These are phyloP conservation scores for Naumovozyma dairenensis DNA, from an alignment of 805 yeast genomes.

Conservation along the genomic window DNA sequence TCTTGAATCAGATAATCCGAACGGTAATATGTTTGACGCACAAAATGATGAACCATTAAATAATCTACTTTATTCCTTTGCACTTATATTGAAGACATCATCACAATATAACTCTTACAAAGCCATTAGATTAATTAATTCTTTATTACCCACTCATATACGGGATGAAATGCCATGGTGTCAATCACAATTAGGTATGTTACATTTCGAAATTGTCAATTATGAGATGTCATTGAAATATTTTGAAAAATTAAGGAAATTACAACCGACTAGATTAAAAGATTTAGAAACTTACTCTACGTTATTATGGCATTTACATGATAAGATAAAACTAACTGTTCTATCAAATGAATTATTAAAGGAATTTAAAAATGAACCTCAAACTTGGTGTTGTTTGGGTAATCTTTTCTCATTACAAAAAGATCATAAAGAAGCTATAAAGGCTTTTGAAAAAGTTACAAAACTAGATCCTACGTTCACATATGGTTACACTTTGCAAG, in stretches of 20 bases:
- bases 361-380: slow-evolving; percentile 54
- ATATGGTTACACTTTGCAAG: slow-evolving; percentile 86
- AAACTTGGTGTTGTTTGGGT: slow-evolving; percentile 89
- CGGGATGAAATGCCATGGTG: slow-evolving; percentile 75
- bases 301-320: slow-evolving; percentile 83
- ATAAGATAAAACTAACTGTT: slow-evolving; percentile 67
- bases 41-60: neutral
- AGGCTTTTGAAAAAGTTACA: slow-evolving; percentile 73
- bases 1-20: neutral
- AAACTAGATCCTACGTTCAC: slow-evolving; percentile 60
- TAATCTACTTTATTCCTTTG: slow-evolving; percentile 13
- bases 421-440: slow-evolving; percentile 84
- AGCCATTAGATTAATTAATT: slow-evolving; percentile 59
- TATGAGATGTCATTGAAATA: slow-evolving; percentile 64
- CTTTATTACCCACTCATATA: slow-evolving; percentile 44
- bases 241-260: slow-evolving; percentile 49
- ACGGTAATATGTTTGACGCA: neutral
- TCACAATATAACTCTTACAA: slow-evolving; percentile 62
- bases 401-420: slow-evolving; percentile 73
- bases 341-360: slow-evolving; percentile 74
- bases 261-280: slow-evolving; percentile 68
- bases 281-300: slow-evolving; percentile 93
- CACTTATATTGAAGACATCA: slow-evolving; percentile 13
- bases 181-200: slow-evolving; percentile 63
- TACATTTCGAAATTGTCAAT: slow-evolving; percentile 80